Base-by-base conservation (phyloP, 108 stramenopile genomes). In the Aurantiochytrium sp. region DNA sequence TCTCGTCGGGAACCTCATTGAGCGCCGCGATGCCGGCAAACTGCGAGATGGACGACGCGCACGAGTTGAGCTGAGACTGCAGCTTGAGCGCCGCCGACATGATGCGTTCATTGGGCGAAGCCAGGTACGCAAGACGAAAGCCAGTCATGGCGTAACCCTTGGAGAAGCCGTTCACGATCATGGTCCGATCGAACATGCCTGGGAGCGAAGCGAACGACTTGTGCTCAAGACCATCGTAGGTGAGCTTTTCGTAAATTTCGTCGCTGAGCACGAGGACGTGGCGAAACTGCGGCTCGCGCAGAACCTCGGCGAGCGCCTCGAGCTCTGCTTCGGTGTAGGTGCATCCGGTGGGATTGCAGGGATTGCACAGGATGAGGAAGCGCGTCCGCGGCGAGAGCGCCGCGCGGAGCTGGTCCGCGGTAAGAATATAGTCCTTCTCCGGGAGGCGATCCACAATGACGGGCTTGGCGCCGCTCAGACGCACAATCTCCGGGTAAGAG, bases 91-190 rank as follows among this genome's bases (percentile, higher is more conserved):
- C 91, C 2, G 97, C 96, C 87, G 94, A 94, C 42, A 95, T 95
- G 85, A 95, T 87, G 36, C 86, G 55, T 27, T 85, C 42, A 24
- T 81, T 81, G 0, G 95, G 94, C 17, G 96, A 95, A 10, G 96
- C 96, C 68, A 97, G 68, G 86, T 98, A 97, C 31, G 97, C 97
- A 48, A 98, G 88, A 53, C 98, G 90, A 59, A 96, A 94, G 31
- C 98, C 98, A 19, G 98, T 98, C 98, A 98, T 98, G 88, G 97
- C 97, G 88, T 97, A 95, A 10, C 96, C 93, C 92, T 98, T 98
- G 85, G 94, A 94, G 86, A 97, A 98, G 4, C 98, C 98, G 88
- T 98, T 98, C 32, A 97, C 88, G 39, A 96, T 95, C 87, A 98
- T 91, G 68, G 96, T 98, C 22, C 98, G 92, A 27, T 90, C 86